Evolutionary conservation across 306 rosid species (phyloP).

Genomic region (Trifolium repens): DNA sequence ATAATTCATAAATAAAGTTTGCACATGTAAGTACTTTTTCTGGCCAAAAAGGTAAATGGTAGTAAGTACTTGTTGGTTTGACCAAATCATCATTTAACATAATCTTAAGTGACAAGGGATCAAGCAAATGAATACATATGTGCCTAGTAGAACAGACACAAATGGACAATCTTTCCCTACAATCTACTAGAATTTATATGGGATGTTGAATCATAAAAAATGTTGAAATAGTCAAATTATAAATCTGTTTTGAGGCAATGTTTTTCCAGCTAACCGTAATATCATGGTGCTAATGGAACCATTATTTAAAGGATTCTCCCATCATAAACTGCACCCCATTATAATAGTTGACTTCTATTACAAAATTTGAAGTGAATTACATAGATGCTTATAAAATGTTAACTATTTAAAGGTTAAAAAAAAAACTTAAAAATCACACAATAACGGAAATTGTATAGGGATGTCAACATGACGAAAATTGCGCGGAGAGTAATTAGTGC

Average conservation of each 20-base stretch:
- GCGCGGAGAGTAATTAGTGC: no score
- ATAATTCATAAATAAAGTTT: no score
- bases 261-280: constrained; percentile 7
- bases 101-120: no score
- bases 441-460: no score
- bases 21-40: no score
- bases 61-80: neutral
- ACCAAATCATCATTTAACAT: neutral
- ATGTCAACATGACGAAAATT: no score
- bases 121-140: neutral
- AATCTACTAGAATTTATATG: constrained; percentile 39
- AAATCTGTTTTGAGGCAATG: neutral
- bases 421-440: no score
- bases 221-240: constrained; percentile 13
- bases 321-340: no score
- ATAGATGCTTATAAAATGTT: neutral
- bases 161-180: constrained; percentile 35
- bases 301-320: neutral
- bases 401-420: neutral
- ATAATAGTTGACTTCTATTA: constrained; percentile 5
- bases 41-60: no score
- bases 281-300: constrained; percentile 4
- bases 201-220: constrained; percentile 33
- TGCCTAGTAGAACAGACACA: constrained; percentile 17
- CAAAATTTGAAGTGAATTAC: neutral